These are phyloP conservation scores for Tylopilus vinaceipallidus DNA, from an alignment of 768 basidiomycete species.

Conservation along the genomic window DNA sequence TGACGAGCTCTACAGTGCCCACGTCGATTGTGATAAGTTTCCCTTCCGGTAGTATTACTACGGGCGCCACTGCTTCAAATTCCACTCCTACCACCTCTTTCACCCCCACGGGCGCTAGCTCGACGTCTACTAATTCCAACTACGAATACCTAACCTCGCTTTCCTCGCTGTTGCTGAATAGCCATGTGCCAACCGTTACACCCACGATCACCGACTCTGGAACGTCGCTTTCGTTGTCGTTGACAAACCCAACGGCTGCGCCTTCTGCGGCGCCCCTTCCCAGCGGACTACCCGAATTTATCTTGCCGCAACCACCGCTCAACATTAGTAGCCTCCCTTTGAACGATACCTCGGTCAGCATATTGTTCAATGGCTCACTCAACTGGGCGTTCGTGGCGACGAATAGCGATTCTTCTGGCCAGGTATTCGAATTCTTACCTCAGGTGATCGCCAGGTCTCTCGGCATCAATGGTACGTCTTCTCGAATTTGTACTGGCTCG, in stretches of 20 bases:
- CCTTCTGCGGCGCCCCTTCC: slow-evolving; percentile 46
- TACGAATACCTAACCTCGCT: slow-evolving; percentile 36
- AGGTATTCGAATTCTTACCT: slow-evolving; percentile 78
- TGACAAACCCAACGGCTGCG: slow-evolving; percentile 21
- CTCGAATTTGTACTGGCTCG: not conserved
- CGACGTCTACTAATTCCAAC: slow-evolving; percentile 21
- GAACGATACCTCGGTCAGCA: slow-evolving; percentile 52
- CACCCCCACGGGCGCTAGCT: slow-evolving; percentile 10
- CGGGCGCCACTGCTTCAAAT: slow-evolving; percentile 2
- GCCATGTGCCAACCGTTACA: no score
- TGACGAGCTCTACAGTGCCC: slow-evolving; percentile 3
- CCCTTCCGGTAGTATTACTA: slow-evolving; percentile 19
- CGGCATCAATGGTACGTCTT: slow-evolving; percentile 38
- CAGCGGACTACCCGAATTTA: slow-evolving; percentile 54
- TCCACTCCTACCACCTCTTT: slow-evolving; percentile 1
- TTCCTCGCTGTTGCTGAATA: slow-evolving; percentile 33
- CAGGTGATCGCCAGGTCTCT: slow-evolving; percentile 46
- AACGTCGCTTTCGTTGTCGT: slow-evolving; percentile 28
- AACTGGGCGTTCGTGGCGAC: slow-evolving; percentile 70
- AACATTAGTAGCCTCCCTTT: slow-evolving; percentile 30
- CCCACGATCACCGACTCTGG: slow-evolving; percentile 20
- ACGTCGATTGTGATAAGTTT: slow-evolving; percentile 32
- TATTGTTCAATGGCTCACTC: slow-evolving; percentile 60
- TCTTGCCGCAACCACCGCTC: slow-evolving; percentile 43
- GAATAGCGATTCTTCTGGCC: slow-evolving; percentile 56